Base-by-base conservation (phyloP, 179 eudicot genomes). In the Nepenthes alata region DNA sequence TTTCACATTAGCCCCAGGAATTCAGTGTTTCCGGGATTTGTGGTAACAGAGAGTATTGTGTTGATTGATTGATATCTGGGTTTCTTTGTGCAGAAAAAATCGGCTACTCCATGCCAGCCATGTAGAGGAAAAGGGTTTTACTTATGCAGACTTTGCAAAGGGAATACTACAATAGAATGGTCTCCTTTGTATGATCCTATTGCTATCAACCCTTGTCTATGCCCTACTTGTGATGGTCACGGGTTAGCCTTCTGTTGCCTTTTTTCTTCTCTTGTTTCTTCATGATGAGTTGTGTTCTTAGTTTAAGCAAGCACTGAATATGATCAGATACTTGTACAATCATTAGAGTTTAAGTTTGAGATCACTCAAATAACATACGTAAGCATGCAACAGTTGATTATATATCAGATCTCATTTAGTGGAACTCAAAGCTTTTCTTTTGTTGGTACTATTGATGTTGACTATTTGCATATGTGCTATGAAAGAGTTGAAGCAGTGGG, bases 221-320 rank as follows among this genome's bases (percentile, higher is more conserved):
- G 93, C 67, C 96, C 96, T 53, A 85, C 96, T 39, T 88, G 96
- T 45, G 93, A 88, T 59, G 93, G 85, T 55, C 76, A 66, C 58
- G 67, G 83, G 96, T 88, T 67, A 66, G 83, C 67, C 34, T 41
- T 57, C 57, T 34, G 44, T 15, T 2, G 8, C 11, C 35, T 48
- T 9, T 39, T 64, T 0, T 25, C 1, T 35, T 5, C 13, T 5
- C 15, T 62, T 15, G 3, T 10, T 7, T 48, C 2, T 11, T 3
- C 50, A 13, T 12, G 1, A 44, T 47, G 3, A 6, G 37, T 2
- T 6, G 13, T 52, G 9, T 7, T 25, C 5, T 4, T 50, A 50
- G 11, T 50, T 11, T 11, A 50, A 3, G 3, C 15, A 34, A 39
- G 8, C 47, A 11, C 6, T 15, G 11, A 50, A 35, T 57, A 25